These are phyloP conservation scores for Paramecium octaurelia DNA, from an alignment of 73 alveolate genomes.

Conservation along the genomic window DNA sequence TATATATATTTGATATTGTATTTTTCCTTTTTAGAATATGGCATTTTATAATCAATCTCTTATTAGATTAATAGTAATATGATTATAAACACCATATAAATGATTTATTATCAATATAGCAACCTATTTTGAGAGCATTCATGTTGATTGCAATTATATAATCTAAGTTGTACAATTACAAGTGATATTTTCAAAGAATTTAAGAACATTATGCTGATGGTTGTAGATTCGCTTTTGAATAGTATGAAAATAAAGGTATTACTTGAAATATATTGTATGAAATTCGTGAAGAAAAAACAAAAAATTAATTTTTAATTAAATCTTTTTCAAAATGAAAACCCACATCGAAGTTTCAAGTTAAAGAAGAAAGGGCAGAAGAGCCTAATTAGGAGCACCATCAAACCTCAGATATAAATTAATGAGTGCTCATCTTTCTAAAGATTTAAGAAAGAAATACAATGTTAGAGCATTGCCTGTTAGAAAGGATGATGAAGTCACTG, in stretches of 20 bases:
- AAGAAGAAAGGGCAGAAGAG: constrained; percentile 92
- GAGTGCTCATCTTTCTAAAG: constrained; percentile 89
- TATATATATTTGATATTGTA: not conserved
- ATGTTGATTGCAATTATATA: not conserved
- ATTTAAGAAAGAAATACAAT: constrained; percentile 81
- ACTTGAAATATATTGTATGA: not conserved
- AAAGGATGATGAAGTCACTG: constrained; percentile 86
- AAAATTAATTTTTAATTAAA: constrained; percentile 19
- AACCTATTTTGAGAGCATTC: not conserved
- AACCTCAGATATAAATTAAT: constrained; percentile 86
- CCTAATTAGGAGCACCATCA: constrained; percentile 91
- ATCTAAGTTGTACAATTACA: no score
- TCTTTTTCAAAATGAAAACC: constrained; percentile 51
- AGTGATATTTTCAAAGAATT: not conserved
- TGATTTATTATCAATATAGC: not conserved
- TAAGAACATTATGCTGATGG: not conserved
- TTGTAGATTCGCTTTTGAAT: not conserved
- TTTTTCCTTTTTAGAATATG: not conserved
- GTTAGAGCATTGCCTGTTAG: constrained; percentile 94
- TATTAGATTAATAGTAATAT: not conserved
- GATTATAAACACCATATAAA: no score
- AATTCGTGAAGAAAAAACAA: not conserved
- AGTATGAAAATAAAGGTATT: not conserved
- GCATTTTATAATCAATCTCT: not conserved
- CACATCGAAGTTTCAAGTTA: constrained; percentile 74